A percentile compares a stretch with the other conserved stretches of the same genome.
Conservation (phyloP, 306 rosid species). For the Castanopsis chinensis region DNA sequence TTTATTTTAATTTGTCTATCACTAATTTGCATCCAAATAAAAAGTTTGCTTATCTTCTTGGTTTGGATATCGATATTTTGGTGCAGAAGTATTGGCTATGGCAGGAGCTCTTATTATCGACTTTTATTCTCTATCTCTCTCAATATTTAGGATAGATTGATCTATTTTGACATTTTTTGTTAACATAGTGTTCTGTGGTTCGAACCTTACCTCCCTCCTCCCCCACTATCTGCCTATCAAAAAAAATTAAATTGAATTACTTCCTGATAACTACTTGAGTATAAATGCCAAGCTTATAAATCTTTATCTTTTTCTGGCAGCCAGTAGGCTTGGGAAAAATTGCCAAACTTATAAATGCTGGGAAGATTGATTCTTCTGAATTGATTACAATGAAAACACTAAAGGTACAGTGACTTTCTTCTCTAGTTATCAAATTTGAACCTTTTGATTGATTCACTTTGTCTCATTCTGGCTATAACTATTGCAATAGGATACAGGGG, state of each 20-base stretch:
- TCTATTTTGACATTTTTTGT: neutral
- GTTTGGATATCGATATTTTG: neutral
- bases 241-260: neutral
- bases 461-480: constrained; percentile 27
- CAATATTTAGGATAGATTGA: neutral
- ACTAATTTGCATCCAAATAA: neutral
- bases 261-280: constrained; percentile 2
- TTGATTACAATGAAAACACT: constrained; percentile 91
- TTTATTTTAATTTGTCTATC: neutral
- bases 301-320: constrained; percentile 39
- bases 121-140: too few species aligned
- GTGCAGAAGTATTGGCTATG: constrained; percentile 5
- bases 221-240: too few species aligned
- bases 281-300: neutral
- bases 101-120: neutral
- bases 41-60: neutral
- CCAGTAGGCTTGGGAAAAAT: constrained; percentile 92
- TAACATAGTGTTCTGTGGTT: neutral
- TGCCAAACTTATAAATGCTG: constrained; percentile 78
- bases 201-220: too few species aligned
- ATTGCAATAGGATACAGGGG: constrained; percentile 75
- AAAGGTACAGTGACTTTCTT: constrained; percentile 53
- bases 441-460: constrained; percentile 13
- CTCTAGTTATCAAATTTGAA: constrained; percentile 14
- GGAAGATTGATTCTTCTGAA: constrained; percentile 89